A percentile compares a stretch with the other conserved stretches of the same genome.
Evolutionary conservation across 2,329 filamentous ascomycete species (phyloP).

Genomic region (Talaromyces sp.): DNA sequence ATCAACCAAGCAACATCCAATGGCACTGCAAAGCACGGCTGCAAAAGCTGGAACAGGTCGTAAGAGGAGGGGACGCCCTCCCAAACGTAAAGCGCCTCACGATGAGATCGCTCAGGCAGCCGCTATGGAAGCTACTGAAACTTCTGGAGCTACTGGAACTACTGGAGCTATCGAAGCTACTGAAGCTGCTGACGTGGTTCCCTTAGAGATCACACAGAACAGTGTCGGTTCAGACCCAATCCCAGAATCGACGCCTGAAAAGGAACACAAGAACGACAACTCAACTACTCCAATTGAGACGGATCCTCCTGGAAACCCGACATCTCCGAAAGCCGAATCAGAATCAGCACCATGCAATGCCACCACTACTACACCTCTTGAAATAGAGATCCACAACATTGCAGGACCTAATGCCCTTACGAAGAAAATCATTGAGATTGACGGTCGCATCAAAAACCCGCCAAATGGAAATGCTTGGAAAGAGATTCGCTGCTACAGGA

Average conservation of each 20-base stretch:
- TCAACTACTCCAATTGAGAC: background rate
- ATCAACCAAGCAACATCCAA: background rate
- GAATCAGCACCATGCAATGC: background rate
- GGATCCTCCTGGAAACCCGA: background rate
- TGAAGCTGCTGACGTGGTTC: background rate
- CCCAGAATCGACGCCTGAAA: background rate
- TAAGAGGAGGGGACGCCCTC: conserved; percentile 1
- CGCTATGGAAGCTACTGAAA: background rate
- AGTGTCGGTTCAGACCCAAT: background rate
- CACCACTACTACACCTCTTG: background rate
- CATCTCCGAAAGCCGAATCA: background rate
- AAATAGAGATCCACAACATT: conserved; percentile 28
- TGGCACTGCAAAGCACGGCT: background rate
- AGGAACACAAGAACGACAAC: background rate
- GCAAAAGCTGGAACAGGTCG: background rate
- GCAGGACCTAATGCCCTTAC: conserved; percentile 26
- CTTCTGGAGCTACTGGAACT: background rate
- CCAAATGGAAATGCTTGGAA: conserved; percentile 41
- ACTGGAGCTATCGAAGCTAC: background rate
- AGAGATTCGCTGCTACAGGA: conserved; percentile 37
- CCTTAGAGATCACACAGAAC: background rate
- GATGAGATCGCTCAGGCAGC: background rate
- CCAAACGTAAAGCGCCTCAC: background rate
- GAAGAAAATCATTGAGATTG: conserved; percentile 34
- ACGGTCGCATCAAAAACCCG: conserved; percentile 32